phyloP scores from a whole-genome alignment of 495 filamentous ascomycete species.

The Penicillium turbatum region DNA sequence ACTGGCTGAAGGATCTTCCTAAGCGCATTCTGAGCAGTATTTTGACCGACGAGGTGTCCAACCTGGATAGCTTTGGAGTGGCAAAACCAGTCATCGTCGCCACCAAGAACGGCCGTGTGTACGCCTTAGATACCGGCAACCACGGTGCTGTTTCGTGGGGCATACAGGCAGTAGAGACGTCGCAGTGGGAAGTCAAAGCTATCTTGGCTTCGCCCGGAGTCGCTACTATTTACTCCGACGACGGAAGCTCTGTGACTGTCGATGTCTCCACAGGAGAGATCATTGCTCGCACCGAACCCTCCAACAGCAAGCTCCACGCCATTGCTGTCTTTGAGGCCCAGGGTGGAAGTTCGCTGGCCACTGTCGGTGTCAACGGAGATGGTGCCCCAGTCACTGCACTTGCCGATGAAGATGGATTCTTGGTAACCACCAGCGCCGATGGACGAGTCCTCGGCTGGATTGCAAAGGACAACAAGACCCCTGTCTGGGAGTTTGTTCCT shows the following conservation, averaged over 20 bases:
- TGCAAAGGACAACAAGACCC: conserved; percentile 41
- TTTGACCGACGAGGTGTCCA: conserved; percentile 54
- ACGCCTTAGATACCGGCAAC: conserved; percentile 71
- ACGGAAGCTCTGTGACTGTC: conserved; percentile 55
- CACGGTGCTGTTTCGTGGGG: conserved; percentile 75
- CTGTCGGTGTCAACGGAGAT: conserved; percentile 29
- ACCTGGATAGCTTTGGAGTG: conserved; percentile 80
- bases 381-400: conserved; percentile 32
- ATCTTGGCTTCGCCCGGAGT: conserved; percentile 57
- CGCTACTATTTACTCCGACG: conserved; percentile 54
- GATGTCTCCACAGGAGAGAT: conserved; percentile 55
- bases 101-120: conserved; percentile 73
- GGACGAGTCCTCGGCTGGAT: conserved; percentile 59
- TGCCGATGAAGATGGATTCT: conserved; percentile 26
- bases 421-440: conserved; percentile 60
- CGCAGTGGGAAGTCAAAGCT: conserved; percentile 64
- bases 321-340: conserved; percentile 29
- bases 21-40: conserved; percentile 63
- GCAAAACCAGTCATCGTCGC: conserved; percentile 77
- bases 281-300: conserved; percentile 35
- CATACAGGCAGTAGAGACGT: conserved; percentile 53
- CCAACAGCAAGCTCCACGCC: conserved; percentile 26
- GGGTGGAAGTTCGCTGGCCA: conserved; percentile 17
- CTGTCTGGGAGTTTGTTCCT: conserved; percentile 74
- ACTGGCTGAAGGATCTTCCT: conserved; percentile 63